These are phyloP conservation scores for Gossypium mustelinum DNA, from an alignment of 345 rosid species.

Conservation along the genomic window DNA sequence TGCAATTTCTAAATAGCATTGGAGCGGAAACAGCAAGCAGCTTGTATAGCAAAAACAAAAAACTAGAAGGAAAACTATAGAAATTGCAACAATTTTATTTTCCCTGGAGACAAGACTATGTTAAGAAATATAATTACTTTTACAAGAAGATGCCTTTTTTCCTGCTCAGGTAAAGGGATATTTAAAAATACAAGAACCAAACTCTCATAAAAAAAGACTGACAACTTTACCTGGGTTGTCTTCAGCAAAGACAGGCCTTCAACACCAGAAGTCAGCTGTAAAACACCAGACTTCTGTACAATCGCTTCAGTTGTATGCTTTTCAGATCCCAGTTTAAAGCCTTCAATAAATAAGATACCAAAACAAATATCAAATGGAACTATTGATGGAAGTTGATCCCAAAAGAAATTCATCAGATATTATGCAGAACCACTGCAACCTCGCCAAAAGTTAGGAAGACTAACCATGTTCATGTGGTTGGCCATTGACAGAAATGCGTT, in stretches of 20 bases:
- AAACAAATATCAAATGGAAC: neutral
- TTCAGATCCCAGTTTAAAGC: conserved; percentile 95
- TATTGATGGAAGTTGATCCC: conserved; percentile 1
- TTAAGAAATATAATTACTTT: conserved; percentile 1
- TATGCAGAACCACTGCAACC: neutral
- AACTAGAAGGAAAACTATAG: neutral
- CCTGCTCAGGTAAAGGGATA: neutral
- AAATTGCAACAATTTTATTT: neutral
- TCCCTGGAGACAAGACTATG: neutral
- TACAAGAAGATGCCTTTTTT: neutral
- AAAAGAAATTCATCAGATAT: neutral
- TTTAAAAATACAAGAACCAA: conserved; percentile 7
- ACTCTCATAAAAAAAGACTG: neutral
- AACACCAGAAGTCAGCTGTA: conserved; percentile 65
- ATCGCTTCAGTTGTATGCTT: conserved; percentile 69
- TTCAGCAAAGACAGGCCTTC: conserved; percentile 74
- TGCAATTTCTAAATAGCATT: neutral
- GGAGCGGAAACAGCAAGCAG: neutral
- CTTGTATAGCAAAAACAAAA: neutral
- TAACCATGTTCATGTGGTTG: conserved; percentile 79
- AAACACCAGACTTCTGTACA: conserved; percentile 57
- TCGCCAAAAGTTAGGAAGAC: conserved; percentile 10
- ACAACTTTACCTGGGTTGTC: conserved; percentile 69
- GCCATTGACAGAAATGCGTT: conserved; percentile 58
- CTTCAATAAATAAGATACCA: conserved; percentile 33